Percentiles rank a stretch among this genome's conserved stretches.
phyloP scores from a whole-genome alignment of 1,139 yeast genomes.

The Geotrichum phurueaensis region DNA sequence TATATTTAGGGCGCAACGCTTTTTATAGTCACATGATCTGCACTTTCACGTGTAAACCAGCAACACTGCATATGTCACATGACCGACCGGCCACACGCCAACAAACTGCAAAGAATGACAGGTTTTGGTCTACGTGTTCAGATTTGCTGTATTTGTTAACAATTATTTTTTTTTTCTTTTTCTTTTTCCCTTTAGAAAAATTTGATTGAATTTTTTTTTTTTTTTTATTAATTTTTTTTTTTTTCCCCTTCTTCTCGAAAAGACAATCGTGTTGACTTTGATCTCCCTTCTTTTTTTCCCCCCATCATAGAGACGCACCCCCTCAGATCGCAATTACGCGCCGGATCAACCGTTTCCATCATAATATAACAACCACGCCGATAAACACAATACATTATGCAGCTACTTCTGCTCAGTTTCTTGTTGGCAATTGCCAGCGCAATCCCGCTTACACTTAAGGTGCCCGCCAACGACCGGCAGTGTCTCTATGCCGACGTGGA shows the following conservation, averaged over 20 bases:
- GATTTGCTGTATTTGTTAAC: background rate
- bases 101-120: background rate
- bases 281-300: background rate
- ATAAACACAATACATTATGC: background rate
- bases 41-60: background rate
- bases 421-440: constrained; percentile 17
- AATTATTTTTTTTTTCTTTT: too few relatives aligned
- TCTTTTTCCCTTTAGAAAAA: too few relatives aligned
- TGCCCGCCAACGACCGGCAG: constrained; percentile 71
- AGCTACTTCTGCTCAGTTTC: background rate
- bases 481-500: constrained; percentile 77
- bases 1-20: too few relatives aligned
- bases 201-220: too few relatives aligned
- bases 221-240: too few relatives aligned
- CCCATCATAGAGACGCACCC: background rate
- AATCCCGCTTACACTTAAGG: constrained; percentile 59
- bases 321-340: background rate
- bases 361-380: background rate
- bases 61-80: background rate
- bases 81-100: background rate
- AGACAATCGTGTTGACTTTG: background rate
- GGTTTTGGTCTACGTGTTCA: background rate
- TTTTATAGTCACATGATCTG: background rate
- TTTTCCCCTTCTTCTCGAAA: background rate
- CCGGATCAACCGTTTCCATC: background rate